Conservation (phyloP, 208 protist species). For the Trypanosoma caninum region DNA sequence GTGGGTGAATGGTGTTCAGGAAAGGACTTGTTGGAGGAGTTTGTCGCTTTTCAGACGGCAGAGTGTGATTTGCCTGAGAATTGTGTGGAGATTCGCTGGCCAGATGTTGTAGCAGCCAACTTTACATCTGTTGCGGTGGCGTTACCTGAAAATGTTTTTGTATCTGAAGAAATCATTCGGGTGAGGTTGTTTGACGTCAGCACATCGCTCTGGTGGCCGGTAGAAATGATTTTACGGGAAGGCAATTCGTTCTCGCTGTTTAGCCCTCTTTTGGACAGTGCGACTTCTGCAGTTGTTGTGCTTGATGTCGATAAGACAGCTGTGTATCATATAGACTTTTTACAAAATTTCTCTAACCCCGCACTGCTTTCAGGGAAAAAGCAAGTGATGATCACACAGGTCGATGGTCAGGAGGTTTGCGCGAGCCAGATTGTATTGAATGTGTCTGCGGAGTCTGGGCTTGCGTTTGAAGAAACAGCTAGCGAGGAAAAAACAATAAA, state of each 20-base stretch:
- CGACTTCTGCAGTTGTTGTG: conserved; percentile 1
- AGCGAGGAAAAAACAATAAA: too few species aligned
- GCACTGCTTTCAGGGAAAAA: background rate
- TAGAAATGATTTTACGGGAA: conserved; percentile 3
- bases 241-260: conserved; percentile 6
- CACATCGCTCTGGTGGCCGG: conserved; percentile 5
- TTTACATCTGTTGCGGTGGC: conserved; percentile 1
- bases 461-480: background rate
- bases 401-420: conserved; percentile 15
- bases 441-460: background rate
- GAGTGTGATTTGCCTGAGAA: background rate
- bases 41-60: conserved; percentile 5
- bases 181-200: conserved; percentile 7
- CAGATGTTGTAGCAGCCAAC: conserved; percentile 1
- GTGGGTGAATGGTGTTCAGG: conserved; percentile 12
- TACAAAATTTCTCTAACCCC: background rate
- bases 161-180: background rate
- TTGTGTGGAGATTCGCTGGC: conserved; percentile 7
- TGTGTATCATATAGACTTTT: conserved; percentile 6
- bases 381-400: conserved; percentile 1
- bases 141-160: background rate
- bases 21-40: conserved; percentile 2
- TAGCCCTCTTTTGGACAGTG: conserved; percentile 7
- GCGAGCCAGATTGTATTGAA: background rate
- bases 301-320: background rate